Conservation (phyloP, 352 stramenopile species). For the Phytopythium chamaehyphon region DNA sequence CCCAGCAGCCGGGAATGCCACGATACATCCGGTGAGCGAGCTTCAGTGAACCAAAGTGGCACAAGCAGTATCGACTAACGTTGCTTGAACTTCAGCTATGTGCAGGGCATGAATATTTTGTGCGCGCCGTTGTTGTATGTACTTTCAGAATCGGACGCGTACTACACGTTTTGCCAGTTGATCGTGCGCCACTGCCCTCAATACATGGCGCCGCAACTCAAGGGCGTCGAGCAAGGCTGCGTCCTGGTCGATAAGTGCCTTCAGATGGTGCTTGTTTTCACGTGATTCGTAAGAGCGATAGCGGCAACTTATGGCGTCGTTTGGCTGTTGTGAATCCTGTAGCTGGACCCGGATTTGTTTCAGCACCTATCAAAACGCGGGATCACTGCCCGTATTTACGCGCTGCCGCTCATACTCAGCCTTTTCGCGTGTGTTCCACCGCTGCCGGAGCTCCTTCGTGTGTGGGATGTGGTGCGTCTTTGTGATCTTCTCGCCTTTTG, state of each 20-base stretch:
- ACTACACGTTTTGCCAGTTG: constrained; percentile 87
- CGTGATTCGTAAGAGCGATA: not conserved
- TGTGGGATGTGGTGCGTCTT: constrained; percentile 86
- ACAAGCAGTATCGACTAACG: not conserved
- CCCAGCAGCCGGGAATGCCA: constrained; percentile 19
- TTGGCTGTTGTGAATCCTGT: not conserved
- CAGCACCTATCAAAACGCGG: constrained; percentile 64
- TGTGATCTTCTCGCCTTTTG: not conserved
- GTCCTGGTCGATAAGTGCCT: constrained; percentile 81
- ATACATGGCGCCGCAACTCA: constrained; percentile 87
- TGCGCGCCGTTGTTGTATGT: constrained; percentile 90
- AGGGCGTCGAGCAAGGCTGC: constrained; percentile 78
- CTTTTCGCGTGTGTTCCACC: constrained; percentile 89
- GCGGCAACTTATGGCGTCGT: not conserved
- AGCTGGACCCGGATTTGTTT: constrained; percentile 82
- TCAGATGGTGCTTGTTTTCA: constrained; percentile 31
- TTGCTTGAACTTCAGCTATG: constrained; percentile 45
- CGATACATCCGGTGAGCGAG: constrained; percentile 34
- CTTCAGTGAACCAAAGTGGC: no score
- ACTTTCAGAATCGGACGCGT: constrained; percentile 89
- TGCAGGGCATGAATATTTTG: constrained; percentile 93
- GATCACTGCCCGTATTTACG: constrained; percentile 86
- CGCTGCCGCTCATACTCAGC: constrained; percentile 84
- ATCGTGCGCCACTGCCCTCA: constrained; percentile 86
- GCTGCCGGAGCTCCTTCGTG: constrained; percentile 80